phyloP scores from a whole-genome alignment of 441 rosid species.

The Hypseocharis bilobata region DNA sequence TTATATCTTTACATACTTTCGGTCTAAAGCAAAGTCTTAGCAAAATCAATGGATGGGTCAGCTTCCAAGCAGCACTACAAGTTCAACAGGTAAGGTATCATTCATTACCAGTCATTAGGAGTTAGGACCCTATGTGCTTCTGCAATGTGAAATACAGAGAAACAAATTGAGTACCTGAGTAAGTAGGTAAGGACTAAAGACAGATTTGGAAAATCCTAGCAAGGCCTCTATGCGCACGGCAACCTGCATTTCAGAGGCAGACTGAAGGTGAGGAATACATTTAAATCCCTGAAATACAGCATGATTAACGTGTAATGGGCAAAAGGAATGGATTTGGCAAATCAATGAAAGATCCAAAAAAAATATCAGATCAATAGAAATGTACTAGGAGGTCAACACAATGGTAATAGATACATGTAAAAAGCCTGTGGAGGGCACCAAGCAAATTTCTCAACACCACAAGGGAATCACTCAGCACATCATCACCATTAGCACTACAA shows the following conservation, averaged over 20 bases:
- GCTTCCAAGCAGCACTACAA: neutral
- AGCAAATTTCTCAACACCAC: neutral
- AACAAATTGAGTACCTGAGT: conserved; percentile 35
- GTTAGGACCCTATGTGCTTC: neutral
- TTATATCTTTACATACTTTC: neutral
- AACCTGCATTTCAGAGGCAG: conserved; percentile 34
- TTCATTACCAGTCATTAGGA: neutral
- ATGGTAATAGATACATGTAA: neutral
- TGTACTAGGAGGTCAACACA: neutral
- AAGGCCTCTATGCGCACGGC: conserved; percentile 54
- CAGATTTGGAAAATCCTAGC: conserved; percentile 42
- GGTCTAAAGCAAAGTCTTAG: neutral
- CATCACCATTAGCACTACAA: neutral
- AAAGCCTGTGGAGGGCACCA: conserved; percentile 1
- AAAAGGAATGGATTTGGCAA: neutral
- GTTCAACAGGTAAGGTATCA: neutral
- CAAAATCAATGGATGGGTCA: neutral
- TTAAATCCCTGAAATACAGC: neutral
- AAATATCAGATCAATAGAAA: no score
- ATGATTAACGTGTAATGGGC: neutral
- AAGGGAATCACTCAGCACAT: conserved; percentile 5
- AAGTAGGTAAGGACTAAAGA: conserved; percentile 47
- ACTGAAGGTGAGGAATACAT: neutral
- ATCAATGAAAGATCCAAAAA: neutral
- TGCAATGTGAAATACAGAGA: neutral